These are phyloP conservation scores for Botrytis hyacinthi DNA, from an alignment of 2,329 filamentous ascomycete species.

Conservation along the genomic window DNA sequence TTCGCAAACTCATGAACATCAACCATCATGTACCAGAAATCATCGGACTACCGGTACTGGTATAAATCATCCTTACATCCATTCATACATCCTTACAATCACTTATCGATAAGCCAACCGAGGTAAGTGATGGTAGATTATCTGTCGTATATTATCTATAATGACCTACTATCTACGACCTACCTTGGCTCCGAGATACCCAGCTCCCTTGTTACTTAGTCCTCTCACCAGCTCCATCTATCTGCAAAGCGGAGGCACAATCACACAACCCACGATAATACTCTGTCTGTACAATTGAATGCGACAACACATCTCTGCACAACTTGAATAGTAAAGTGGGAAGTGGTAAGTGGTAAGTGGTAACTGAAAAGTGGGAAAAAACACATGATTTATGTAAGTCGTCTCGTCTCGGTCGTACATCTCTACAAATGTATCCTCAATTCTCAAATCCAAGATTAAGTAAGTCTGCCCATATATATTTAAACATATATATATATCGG, in stretches of 20 bases:
- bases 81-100: background rate
- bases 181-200: background rate
- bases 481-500: background rate
- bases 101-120: conserved; percentile 6
- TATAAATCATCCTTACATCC: background rate
- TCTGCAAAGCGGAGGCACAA: conserved; percentile 1
- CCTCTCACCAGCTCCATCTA: background rate
- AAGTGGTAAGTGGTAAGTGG: background rate
- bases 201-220: background rate
- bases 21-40: background rate
- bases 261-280: background rate
- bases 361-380: background rate
- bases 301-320: background rate
- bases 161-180: background rate
- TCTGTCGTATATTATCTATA: background rate
- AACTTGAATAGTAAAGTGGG: background rate
- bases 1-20: background rate
- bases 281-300: background rate
- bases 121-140: background rate
- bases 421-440: background rate
- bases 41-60: background rate
- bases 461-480: background rate
- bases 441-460: background rate
- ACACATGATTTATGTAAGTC: background rate
- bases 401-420: background rate